Evolutionary conservation across 2,329 filamentous ascomycete species (phyloP).

Genomic region (Elsinoe arachidis): DNA sequence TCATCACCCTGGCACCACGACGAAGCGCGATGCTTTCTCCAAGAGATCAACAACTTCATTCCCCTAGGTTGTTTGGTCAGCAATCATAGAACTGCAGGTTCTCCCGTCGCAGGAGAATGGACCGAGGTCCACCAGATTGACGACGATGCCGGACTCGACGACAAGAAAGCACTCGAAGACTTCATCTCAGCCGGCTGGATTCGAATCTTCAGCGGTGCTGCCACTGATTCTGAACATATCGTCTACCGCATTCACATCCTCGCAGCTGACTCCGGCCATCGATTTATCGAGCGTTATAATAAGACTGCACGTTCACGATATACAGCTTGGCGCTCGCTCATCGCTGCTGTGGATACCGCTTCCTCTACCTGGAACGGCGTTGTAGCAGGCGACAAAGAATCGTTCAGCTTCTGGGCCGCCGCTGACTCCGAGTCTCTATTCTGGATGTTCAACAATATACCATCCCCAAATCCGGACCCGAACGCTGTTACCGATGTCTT

Average conservation of each 20-base stretch:
- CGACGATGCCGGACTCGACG: not conserved
- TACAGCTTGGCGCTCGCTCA: conserved; percentile 28
- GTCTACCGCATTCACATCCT: conserved; percentile 50
- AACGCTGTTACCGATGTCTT: conserved; percentile 43
- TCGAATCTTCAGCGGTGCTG: conserved; percentile 10
- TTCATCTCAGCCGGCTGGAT: conserved; percentile 21
- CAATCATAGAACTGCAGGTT: not conserved
- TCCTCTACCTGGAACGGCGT: conserved; percentile 46
- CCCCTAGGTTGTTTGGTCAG: conserved; percentile 1
- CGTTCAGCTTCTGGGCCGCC: conserved; percentile 34
- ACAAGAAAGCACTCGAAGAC: not conserved
- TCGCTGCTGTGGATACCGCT: conserved; percentile 50
- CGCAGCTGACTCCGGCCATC: conserved; percentile 55
- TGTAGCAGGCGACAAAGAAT: conserved; percentile 18
- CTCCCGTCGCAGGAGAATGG: not conserved
- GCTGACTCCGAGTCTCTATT: conserved; percentile 50
- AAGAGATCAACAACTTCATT: conserved; percentile 12
- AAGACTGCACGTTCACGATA: conserved; percentile 36
- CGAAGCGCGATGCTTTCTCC: conserved; percentile 6
- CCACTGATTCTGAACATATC: not conserved
- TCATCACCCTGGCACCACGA: conserved; percentile 8
- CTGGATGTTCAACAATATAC: conserved; percentile 63
- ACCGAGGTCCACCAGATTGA: conserved; percentile 4
- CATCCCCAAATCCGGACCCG: conserved; percentile 55
- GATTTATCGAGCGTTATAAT: conserved; percentile 43